These are phyloP conservation scores for Abrus precatorius DNA, from an alignment of 306 rosid species.

Conservation along the genomic window DNA sequence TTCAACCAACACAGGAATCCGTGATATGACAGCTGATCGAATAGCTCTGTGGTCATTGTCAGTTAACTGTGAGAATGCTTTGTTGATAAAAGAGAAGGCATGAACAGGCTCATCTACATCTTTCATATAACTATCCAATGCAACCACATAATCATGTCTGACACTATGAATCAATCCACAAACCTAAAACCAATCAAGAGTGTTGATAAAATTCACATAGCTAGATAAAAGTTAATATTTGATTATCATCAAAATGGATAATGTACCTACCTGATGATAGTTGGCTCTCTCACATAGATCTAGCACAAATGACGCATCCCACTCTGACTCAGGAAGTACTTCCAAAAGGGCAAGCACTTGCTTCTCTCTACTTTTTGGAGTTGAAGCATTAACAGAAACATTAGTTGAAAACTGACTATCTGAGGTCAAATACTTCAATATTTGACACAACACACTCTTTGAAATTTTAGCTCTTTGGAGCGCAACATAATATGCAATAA, in stretches of 20 bases:
- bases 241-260: slow-evolving; percentile 33
- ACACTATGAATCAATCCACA: slow-evolving; percentile 87
- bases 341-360: slow-evolving; percentile 90
- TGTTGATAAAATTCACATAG: slow-evolving; percentile 37
- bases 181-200: slow-evolving; percentile 65
- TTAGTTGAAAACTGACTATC: slow-evolving; percentile 54
- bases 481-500: slow-evolving; percentile 84
- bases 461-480: slow-evolving; percentile 75
- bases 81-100: slow-evolving; percentile 87
- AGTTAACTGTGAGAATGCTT: slow-evolving; percentile 63
- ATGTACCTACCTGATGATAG: slow-evolving; percentile 84
- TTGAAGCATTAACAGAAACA: slow-evolving; percentile 50
- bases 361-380: slow-evolving; percentile 78
- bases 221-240: slow-evolving; percentile 34
- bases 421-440: slow-evolving; percentile 80
- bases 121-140: slow-evolving; percentile 91
- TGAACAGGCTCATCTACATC: slow-evolving; percentile 88
- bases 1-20: slow-evolving; percentile 78
- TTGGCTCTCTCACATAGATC: slow-evolving; percentile 78
- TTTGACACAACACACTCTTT: slow-evolving; percentile 70
- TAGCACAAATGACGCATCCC: slow-evolving; percentile 81
- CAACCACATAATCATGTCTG: slow-evolving; percentile 75
- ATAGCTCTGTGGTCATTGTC: slow-evolving; percentile 59
- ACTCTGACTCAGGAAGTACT: slow-evolving; percentile 80
- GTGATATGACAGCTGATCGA: slow-evolving; percentile 73